Conservation (phyloP, 345 rosid species). For the Gossypium arboreum region DNA sequence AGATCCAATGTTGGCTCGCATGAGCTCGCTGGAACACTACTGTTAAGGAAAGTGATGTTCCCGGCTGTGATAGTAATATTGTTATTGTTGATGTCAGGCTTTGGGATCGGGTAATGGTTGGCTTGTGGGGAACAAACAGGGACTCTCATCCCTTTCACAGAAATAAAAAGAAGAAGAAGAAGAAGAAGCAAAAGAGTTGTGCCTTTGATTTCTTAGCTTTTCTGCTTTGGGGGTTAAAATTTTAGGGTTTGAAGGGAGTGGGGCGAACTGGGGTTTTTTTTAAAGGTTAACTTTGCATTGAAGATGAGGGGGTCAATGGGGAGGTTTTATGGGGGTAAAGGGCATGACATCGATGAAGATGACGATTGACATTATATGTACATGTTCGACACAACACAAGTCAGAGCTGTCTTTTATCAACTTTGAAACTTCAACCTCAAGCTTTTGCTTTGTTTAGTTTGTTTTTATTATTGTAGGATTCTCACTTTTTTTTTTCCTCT, state of each 20-base stretch:
- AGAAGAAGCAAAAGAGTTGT: neutral
- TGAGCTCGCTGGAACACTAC: conserved; percentile 6
- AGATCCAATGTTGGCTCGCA: conserved; percentile 82
- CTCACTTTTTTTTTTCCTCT: neutral
- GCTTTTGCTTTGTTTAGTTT: conserved; percentile 9
- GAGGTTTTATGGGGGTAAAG: neutral
- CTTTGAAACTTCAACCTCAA: conserved; percentile 14
- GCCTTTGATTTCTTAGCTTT: neutral
- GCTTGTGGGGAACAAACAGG: conserved; percentile 7
- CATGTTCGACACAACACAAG: conserved; percentile 10
- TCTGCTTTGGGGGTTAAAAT: neutral
- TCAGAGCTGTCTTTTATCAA: conserved; percentile 12
- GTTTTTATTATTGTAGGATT: neutral
- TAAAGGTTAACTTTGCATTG: conserved; percentile 7
- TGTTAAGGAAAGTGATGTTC: conserved; percentile 14
- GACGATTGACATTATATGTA: neutral
- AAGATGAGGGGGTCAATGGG: neutral
- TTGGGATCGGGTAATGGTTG: conserved; percentile 24
- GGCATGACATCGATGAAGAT: neutral
- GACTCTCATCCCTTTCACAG: conserved; percentile 19
- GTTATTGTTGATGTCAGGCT: conserved; percentile 24
- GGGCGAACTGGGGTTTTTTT: conserved; percentile 10
- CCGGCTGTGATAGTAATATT: conserved; percentile 4
- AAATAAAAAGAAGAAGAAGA: too few species aligned
- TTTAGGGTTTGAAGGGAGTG: conserved; percentile 10